These are phyloP conservation scores for Acanthamoeba culbertsoni DNA, from an alignment of 208 protist genomes.

Conservation along the genomic window DNA sequence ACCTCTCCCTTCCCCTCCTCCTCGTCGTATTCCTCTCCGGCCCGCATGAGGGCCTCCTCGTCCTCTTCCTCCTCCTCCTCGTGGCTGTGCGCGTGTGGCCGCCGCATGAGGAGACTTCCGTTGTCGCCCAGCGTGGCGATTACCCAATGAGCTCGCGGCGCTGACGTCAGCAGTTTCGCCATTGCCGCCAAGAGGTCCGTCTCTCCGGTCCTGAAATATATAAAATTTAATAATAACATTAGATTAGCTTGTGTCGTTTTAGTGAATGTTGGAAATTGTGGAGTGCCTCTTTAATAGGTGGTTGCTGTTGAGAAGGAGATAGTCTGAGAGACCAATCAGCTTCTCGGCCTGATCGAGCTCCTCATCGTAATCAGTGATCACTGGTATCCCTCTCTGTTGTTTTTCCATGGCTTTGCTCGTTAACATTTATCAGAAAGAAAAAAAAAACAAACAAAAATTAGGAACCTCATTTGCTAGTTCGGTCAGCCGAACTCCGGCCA, in stretches of 20 bases:
- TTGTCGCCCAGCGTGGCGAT: neutral
- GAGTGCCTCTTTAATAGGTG: neutral
- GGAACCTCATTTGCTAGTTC: neutral
- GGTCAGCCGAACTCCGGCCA: neutral
- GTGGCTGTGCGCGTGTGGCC: neutral
- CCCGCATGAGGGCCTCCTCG: neutral
- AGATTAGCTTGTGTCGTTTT: too few species aligned
- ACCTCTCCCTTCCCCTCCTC: neutral
- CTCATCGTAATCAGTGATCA: neutral
- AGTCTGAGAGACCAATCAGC: neutral
- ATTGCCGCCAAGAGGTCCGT: neutral
- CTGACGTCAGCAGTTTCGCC: neutral
- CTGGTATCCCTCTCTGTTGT: neutral
- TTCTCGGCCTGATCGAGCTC: conserved; percentile 9
- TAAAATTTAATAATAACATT: neutral
- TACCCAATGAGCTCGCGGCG: neutral
- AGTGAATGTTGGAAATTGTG: too few species aligned
- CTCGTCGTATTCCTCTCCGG: neutral
- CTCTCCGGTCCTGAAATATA: neutral
- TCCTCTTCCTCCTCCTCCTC: neutral
- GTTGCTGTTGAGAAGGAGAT: neutral
- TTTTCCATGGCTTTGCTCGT: neutral
- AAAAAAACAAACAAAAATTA: neutral
- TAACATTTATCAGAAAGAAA: neutral
- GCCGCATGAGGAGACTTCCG: neutral